These are phyloP conservation scores for Starmera dryadoides DNA, from an alignment of 805 yeast genomes.

Conservation along the genomic window DNA sequence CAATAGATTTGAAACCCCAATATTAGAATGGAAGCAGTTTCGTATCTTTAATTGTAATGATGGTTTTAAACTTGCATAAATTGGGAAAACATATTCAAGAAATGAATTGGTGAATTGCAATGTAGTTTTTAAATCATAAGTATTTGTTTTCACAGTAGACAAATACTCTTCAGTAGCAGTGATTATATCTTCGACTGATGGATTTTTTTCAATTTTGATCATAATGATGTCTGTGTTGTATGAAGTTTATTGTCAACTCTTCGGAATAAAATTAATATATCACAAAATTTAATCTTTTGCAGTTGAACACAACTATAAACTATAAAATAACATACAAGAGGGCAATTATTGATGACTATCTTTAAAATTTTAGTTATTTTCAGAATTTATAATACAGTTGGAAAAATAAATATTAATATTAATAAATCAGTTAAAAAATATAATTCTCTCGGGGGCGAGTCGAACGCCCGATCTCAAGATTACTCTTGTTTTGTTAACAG, in stretches of 20 bases:
- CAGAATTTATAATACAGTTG: too few relatives aligned
- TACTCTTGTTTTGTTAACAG: slow-evolving; percentile 5
- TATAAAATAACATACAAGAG: too few relatives aligned
- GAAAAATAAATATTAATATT: too few relatives aligned
- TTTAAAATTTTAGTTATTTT: too few relatives aligned
- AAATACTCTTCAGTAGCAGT: neutral
- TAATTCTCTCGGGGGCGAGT: slow-evolving; percentile 16
- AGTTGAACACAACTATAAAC: too few relatives aligned
- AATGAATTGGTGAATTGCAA: slow-evolving; percentile 11
- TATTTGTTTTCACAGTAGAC: too few relatives aligned
- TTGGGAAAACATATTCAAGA: slow-evolving; percentile 15
- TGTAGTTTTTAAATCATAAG: slow-evolving; percentile 3
- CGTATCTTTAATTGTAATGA: slow-evolving; percentile 8
- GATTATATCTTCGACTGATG: slow-evolving; percentile 2
- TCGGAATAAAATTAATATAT: too few relatives aligned
- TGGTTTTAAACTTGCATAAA: slow-evolving; percentile 13
- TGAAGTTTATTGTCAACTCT: too few relatives aligned
- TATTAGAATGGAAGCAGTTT: slow-evolving; percentile 8
- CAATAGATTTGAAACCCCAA: slow-evolving; percentile 13
- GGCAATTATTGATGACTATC: too few relatives aligned
- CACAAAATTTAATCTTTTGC: too few relatives aligned
- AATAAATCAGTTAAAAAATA: neutral
- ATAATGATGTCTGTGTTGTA: slow-evolving; percentile 8
- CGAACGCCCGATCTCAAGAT: slow-evolving; percentile 18
- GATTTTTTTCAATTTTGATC: slow-evolving; percentile 4